Percentiles rank a stretch among this genome's conserved stretches.
Evolutionary conservation across 805 yeast genomes (phyloP).

Genomic region (Isabelozyma pseudorhagii): DNA sequence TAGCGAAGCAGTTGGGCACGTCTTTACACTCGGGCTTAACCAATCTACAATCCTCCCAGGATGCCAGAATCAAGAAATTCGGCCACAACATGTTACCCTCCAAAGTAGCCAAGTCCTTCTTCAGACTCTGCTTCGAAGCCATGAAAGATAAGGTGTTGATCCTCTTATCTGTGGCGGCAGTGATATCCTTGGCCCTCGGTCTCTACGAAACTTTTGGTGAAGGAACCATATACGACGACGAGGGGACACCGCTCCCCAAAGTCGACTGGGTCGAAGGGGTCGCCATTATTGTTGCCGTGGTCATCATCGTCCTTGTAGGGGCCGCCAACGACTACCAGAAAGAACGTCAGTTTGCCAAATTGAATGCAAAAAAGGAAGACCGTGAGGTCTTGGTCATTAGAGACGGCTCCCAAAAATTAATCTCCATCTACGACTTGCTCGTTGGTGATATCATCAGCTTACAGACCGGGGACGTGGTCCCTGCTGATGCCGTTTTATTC

Average conservation of each 20-base stretch:
- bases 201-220: conserved; percentile 89
- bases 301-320: conserved; percentile 89
- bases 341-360: conserved; percentile 84
- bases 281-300: conserved; percentile 88
- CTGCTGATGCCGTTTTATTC: conserved; percentile 80
- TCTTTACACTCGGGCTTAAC: conserved; percentile 42
- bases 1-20: conserved; percentile 30
- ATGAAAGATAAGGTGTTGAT: conserved; percentile 88
- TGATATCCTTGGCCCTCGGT: conserved; percentile 85
- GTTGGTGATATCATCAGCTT: conserved; percentile 84
- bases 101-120: conserved; percentile 64
- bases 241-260: conserved; percentile 72
- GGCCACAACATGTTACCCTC: conserved; percentile 76
- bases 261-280: conserved; percentile 99
- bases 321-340: conserved; percentile 96
- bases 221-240: conserved; percentile 70
- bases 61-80: conserved; percentile 44
- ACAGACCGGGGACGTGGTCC: conserved; percentile 92
- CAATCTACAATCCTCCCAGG: conserved; percentile 25
- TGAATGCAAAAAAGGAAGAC: conserved; percentile 85
- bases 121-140: conserved; percentile 72
- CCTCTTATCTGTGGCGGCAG: conserved; percentile 79
- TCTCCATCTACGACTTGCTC: conserved; percentile 69
- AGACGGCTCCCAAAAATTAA: conserved; percentile 60
- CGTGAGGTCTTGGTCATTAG: conserved; percentile 76